Percentiles rank a stretch among this genome's conserved stretches.
phyloP scores from a whole-genome alignment of 2,329 filamentous ascomycete genomes.

The Scleromitrula shiraiana region DNA sequence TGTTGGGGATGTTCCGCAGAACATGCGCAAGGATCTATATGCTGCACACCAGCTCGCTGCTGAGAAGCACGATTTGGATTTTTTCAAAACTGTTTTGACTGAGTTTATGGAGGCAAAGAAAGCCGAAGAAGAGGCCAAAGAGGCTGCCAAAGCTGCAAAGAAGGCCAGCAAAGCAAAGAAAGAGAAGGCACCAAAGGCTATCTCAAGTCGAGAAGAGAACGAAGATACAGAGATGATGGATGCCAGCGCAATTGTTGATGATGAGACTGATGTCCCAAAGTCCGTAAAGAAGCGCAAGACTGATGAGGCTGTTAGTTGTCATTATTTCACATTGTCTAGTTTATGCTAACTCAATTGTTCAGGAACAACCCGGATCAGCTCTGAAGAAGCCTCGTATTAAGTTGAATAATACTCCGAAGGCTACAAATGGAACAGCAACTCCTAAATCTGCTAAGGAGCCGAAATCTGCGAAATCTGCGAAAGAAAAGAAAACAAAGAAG shows the following conservation, averaged over 20 bases:
- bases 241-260: conserved; percentile 41
- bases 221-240: conserved; percentile 57
- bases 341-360: not conserved
- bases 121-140: conserved; percentile 40
- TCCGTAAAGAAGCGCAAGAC: conserved; percentile 78
- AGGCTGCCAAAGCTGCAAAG: conserved; percentile 39
- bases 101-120: conserved; percentile 61
- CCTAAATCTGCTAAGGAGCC: conserved; percentile 19
- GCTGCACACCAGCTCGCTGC: conserved; percentile 74
- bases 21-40: conserved; percentile 72
- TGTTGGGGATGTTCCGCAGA: conserved; percentile 59
- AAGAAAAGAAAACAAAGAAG: conserved; percentile 39
- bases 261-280: conserved; percentile 39
- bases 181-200: conserved; percentile 33
- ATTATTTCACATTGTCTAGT: not conserved
- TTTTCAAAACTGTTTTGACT: conserved; percentile 75
- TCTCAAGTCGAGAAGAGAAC: conserved; percentile 43
- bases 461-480: conserved; percentile 34
- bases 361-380: conserved; percentile 38
- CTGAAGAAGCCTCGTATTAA: conserved; percentile 62
- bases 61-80: conserved; percentile 66
- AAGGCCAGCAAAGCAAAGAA: conserved; percentile 34
- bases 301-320: conserved; percentile 53
- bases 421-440: conserved; percentile 42
- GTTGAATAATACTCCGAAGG: conserved; percentile 59